Evolutionary conservation across 441 rosid species (phyloP).

Genomic region (Gossypium schwendimanii): DNA sequence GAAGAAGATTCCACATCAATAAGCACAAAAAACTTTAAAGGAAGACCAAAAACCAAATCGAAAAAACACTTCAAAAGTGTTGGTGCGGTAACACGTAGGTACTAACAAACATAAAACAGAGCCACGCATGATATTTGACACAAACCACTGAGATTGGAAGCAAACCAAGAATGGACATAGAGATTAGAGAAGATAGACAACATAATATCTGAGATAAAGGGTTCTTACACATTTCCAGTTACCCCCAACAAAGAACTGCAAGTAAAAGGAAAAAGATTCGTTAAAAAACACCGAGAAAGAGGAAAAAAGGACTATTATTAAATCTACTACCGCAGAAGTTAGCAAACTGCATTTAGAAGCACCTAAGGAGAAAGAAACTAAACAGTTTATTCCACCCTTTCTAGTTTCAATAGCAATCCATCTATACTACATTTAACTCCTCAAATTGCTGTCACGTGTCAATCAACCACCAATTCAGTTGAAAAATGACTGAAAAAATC

Average conservation of each 20-base stretch:
- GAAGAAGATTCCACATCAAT: not conserved
- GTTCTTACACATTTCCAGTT: conserved; percentile 96
- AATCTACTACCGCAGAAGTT: not conserved
- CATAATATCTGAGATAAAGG: not conserved
- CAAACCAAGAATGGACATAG: not conserved
- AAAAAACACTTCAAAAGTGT: not conserved
- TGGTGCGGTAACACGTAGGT: not conserved
- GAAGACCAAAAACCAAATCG: not conserved
- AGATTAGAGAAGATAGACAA: not conserved
- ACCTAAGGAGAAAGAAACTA: not conserved
- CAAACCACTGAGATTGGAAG: not conserved
- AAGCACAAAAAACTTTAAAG: not conserved
- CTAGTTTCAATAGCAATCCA: not conserved
- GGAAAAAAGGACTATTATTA: not conserved
- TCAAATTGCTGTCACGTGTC: too few species aligned
- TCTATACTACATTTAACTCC: not conserved
- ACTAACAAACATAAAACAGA: not conserved
- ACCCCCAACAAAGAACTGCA: conserved; percentile 98
- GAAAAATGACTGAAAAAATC: not conserved
- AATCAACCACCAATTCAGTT: too few species aligned
- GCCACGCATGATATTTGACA: not conserved
- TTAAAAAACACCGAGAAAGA: not conserved
- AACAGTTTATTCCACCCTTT: not conserved
- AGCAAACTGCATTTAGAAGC: too few species aligned
- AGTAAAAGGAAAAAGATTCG: not conserved